phyloP scores from a whole-genome alignment of 2,329 filamentous ascomycete species.

The Arthrobotrys entomopaga region DNA sequence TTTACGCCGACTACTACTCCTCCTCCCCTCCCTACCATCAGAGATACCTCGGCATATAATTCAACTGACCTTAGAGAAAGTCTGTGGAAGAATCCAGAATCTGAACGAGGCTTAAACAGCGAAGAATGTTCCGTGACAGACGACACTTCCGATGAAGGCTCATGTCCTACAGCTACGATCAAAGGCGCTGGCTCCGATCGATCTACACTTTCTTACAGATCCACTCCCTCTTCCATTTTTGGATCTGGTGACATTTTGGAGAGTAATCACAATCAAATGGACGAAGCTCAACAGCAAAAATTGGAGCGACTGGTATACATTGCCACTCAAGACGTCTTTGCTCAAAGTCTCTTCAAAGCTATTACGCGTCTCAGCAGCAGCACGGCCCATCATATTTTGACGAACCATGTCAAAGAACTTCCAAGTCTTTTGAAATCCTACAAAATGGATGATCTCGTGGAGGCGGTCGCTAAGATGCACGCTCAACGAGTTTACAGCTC shows the following conservation, averaged over 20 bases:
- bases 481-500: constrained; percentile 25
- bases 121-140: constrained; percentile 1
- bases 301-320: constrained; percentile 33
- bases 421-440: constrained; percentile 2
- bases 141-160: neutral
- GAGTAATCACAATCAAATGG: neutral
- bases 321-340: constrained; percentile 20
- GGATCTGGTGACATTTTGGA: neutral
- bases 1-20: constrained; percentile 18
- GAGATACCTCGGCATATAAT: no score
- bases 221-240: neutral
- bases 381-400: constrained; percentile 21
- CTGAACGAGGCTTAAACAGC: neutral
- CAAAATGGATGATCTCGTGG: constrained; percentile 29
- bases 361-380: constrained; percentile 11
- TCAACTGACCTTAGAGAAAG: neutral
- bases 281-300: constrained; percentile 15
- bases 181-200: constrained; percentile 1
- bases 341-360: constrained; percentile 22
- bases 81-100: neutral
- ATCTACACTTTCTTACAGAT: neutral
- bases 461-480: constrained; percentile 21
- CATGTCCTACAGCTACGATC: neutral
- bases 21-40: neutral
- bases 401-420: constrained; percentile 24